Evolutionary conservation across 2,329 filamentous ascomycete genomes (phyloP).

Genomic region (Fusarium ramigenum): DNA sequence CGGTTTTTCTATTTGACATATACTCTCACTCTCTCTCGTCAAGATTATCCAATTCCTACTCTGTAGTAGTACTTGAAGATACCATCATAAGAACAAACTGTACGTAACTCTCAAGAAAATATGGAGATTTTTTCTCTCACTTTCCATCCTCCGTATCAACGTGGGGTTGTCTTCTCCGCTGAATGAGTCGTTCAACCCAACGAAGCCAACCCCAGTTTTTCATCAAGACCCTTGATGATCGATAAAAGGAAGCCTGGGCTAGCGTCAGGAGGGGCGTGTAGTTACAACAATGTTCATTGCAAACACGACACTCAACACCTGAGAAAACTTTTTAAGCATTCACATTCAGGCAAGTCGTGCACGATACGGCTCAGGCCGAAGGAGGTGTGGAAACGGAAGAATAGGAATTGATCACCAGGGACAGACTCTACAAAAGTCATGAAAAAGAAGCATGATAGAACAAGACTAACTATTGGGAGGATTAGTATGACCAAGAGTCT

Average conservation of each 20-base stretch:
- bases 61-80: not conserved
- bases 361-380: conserved; percentile 14
- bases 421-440: not conserved
- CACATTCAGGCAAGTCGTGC: conserved; percentile 1
- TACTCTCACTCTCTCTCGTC: not conserved
- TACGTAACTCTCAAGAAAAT: not conserved
- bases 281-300: not conserved
- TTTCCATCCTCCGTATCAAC: conserved; percentile 21
- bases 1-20: not conserved
- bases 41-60: not conserved
- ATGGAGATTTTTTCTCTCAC: conserved; percentile 9
- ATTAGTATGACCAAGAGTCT: not conserved
- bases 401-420: not conserved
- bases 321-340: not conserved
- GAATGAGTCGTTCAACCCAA: not conserved
- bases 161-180: conserved; percentile 17
- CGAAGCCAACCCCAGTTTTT: conserved; percentile 19
- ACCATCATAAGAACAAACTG: not conserved
- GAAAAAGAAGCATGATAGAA: not conserved
- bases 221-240: conserved; percentile 4
- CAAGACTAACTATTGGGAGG: not conserved
- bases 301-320: conserved; percentile 5
- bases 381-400: conserved; percentile 14
- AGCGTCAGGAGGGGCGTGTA: conserved; percentile 2
- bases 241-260: conserved; percentile 10